Conservation (phyloP, 148 eudicot genomes). For the Suaeda aralocaspica region DNA sequence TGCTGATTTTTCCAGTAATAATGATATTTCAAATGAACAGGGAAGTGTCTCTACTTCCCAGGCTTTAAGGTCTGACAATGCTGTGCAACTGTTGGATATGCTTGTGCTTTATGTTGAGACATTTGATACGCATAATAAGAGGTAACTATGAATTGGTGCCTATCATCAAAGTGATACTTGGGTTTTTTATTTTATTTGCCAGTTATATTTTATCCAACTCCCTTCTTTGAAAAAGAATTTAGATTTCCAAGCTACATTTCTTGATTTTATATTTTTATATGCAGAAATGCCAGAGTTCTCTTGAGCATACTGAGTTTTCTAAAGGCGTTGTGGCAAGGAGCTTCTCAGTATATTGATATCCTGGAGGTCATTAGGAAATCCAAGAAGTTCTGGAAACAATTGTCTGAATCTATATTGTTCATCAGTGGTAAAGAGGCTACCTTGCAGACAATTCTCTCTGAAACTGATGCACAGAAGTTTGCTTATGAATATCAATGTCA, state of each 20-base stretch:
- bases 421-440: constrained; percentile 24
- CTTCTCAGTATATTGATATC: constrained; percentile 62
- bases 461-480: constrained; percentile 35
- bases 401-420: constrained; percentile 42
- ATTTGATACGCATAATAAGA: constrained; percentile 45
- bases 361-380: constrained; percentile 59
- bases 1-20: constrained; percentile 21
- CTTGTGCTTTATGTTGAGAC: constrained; percentile 45
- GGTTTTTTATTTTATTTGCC: neutral
- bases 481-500: constrained; percentile 53
- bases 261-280: constrained; percentile 16
- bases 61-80: constrained; percentile 37
- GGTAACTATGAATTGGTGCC: constrained; percentile 33
- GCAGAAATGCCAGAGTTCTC: constrained; percentile 60
- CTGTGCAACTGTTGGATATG: constrained; percentile 42
- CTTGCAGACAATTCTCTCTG: constrained; percentile 31
- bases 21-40: constrained; percentile 27
- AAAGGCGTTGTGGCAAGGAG: constrained; percentile 82
- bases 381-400: constrained; percentile 60
- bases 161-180: neutral
- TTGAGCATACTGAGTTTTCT: constrained; percentile 53
- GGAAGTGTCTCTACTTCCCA: constrained; percentile 32
- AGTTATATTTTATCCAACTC: neutral
- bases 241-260: neutral
- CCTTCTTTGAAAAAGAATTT: neutral